These are phyloP conservation scores for Phlebiopsis gigantea DNA, from an alignment of 768 basidiomycete species.

Conservation along the genomic window DNA sequence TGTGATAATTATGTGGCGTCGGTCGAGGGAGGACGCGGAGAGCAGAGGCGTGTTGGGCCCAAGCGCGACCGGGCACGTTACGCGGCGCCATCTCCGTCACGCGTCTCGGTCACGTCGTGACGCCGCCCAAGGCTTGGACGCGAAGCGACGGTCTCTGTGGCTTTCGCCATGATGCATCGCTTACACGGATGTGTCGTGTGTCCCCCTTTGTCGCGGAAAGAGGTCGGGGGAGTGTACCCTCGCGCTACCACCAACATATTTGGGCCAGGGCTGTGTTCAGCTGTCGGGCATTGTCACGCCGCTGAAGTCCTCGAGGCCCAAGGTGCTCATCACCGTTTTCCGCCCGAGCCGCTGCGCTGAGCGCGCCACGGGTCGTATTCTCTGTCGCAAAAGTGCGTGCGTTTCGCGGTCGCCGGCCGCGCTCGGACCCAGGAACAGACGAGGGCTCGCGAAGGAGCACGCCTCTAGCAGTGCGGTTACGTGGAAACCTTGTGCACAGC, in stretches of 20 bases:
- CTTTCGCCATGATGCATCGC: background rate
- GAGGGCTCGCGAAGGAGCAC: background rate
- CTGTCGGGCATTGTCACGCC: background rate
- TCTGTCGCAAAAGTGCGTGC: too few species aligned
- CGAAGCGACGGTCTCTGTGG: background rate
- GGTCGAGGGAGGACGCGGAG: background rate
- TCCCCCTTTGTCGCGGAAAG: background rate
- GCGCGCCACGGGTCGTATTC: too few species aligned
- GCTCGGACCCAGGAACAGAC: background rate
- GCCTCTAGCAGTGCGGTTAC: background rate
- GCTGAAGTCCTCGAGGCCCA: background rate
- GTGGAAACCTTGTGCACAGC: constrained; percentile 7
- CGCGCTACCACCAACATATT: background rate
- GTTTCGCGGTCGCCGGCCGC: too few species aligned
- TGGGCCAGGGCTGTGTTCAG: background rate
- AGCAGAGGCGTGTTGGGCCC: background rate
- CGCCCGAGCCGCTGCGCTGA: background rate
- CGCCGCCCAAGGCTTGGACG: background rate
- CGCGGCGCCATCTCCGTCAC: background rate
- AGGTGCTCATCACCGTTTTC: background rate
- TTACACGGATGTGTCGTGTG: background rate
- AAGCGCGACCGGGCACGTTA: background rate
- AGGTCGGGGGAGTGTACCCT: too few species aligned
- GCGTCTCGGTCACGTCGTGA: background rate
- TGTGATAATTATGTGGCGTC: background rate